phyloP scores from a whole-genome alignment of 2,329 filamentous ascomycete species.

The Aspergillus intermedius region DNA sequence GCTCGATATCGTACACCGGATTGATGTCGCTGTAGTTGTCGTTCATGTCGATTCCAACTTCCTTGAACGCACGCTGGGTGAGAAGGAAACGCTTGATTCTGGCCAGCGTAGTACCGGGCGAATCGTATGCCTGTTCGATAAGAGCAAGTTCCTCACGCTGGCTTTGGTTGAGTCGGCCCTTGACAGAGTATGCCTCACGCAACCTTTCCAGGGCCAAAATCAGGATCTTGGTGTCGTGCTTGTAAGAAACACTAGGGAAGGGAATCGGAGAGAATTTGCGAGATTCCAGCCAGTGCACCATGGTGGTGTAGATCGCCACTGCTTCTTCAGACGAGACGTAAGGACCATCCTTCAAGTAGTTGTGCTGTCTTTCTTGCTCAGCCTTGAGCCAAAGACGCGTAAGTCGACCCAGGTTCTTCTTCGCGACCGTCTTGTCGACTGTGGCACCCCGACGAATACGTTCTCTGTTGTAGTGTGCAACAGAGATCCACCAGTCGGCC shows the following conservation, averaged over 20 bases:
- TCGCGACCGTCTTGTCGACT: slow-evolving; percentile 97
- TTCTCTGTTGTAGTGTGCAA: slow-evolving; percentile 97
- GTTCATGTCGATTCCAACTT: slow-evolving; percentile 99
- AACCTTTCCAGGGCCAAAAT: slow-evolving; percentile 90
- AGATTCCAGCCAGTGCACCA: slow-evolving; percentile 97
- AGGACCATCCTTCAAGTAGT: slow-evolving; percentile 98
- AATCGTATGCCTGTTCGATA: slow-evolving; percentile 98
- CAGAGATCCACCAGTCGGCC: slow-evolving; percentile 99
- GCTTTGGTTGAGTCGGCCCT: slow-evolving; percentile 92
- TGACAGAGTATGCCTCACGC: slow-evolving; percentile 94
- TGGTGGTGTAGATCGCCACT: slow-evolving; percentile 97
- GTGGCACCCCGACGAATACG: slow-evolving; percentile 93
- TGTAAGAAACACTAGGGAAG: slow-evolving; percentile 97
- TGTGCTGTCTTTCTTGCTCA: slow-evolving; percentile 96
- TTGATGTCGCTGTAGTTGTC: slow-evolving; percentile 99
- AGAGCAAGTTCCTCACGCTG: slow-evolving; percentile 93
- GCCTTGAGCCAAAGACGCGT: slow-evolving; percentile 96
- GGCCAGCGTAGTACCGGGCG: slow-evolving; percentile 88
- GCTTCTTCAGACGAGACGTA: slow-evolving; percentile 98
- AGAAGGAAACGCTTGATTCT: slow-evolving; percentile 96
- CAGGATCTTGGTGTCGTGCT: slow-evolving; percentile 98
- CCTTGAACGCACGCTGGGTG: slow-evolving; percentile 96
- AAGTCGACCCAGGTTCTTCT: slow-evolving; percentile 94
- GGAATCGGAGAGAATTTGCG: slow-evolving; percentile 98
- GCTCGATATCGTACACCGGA: slow-evolving; percentile 96